Conservation (phyloP, 2,329 filamentous ascomycete species). For the Fusarium dimerum region DNA sequence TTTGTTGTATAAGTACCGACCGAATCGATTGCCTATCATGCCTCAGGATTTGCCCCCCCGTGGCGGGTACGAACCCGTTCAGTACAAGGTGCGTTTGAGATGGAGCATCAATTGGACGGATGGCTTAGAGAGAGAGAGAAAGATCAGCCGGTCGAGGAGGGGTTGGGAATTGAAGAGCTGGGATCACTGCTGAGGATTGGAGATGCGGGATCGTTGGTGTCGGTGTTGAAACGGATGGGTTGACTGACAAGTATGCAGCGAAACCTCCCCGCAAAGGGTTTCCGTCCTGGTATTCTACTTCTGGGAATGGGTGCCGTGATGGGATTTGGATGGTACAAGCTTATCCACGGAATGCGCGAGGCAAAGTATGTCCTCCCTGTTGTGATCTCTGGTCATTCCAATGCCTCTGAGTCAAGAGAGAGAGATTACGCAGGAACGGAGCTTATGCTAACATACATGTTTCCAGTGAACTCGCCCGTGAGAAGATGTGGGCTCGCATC, state of each 20-base stretch:
- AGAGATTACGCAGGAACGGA: no score
- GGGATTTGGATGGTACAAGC: constrained; percentile 87
- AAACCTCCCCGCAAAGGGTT: constrained; percentile 88
- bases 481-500: constrained; percentile 98
- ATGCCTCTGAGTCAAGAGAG: no score
- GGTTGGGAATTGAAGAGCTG: background rate
- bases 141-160: no score
- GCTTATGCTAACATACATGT: background rate
- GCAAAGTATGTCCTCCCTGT: constrained; percentile 68
- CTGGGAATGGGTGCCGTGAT: constrained; percentile 76
- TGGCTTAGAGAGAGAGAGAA: no score
- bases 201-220: no score
- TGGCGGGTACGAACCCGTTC: constrained; percentile 93
- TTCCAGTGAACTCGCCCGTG: constrained; percentile 82
- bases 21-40: constrained; percentile 60
- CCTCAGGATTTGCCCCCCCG: constrained; percentile 95
- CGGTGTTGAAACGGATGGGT: background rate
- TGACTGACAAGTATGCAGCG: constrained; percentile 56
- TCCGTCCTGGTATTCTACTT: constrained; percentile 80
- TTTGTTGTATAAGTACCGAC: constrained; percentile 13
- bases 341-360: constrained; percentile 81
- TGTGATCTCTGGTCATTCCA: no score
- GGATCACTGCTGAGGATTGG: no score
- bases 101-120: no score
- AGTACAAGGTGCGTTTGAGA: constrained; percentile 78